Evolutionary conservation across 305 asterid species (phyloP), one percentile per base, ranked within the genome.

Genomic region (Fraxinus sp.): DNA sequence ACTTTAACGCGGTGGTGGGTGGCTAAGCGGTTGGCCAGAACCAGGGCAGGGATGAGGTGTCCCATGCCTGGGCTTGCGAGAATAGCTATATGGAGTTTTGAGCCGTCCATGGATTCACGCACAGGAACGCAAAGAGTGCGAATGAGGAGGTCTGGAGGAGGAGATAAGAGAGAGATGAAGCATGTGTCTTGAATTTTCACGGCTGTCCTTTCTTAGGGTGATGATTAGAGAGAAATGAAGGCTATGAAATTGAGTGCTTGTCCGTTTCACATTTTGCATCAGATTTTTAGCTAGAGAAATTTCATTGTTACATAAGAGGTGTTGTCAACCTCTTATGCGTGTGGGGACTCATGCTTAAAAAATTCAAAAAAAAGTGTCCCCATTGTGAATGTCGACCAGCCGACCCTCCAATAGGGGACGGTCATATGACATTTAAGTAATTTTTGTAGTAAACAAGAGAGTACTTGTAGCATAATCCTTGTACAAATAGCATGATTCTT

Each of bases 11-110:
- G 10, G 79, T 94, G 94, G 76, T 35, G 78, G 76, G 90, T 46
- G 79, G 89, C 89, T 26, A 93, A 95, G 81, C 91, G 91, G 85
- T 88, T 87, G 28, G 81, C 93, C 3, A 93, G 90, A 84, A 84
- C 86, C 0, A 89, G 35, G 4, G 59, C 81, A 0, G 95, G 98
- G 88, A 87, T 86, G 16, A 94, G 87, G 82, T 94, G 95, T 18
- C 98, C 98, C 85, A 90, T 77, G 20, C 98, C 95, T 57, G 95
- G 95, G 82, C 97, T 92, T 39, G 91, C 74, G 20, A 93, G 87
- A 9, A 93, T 79, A 0, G 88, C 88, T 4, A 90, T 55, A 22
- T 89, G 91, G 32, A 89, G 89, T 36, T 86, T 84, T 41, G 52
- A 24, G 46, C 49, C 59, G 35, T 76, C 75, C 89, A 87, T 87